Evolutionary conservation across 129 eudicot genomes (phyloP), one percentile per base, ranked within the genome.

Genomic region (carrot (Daucus carota)): DNA sequence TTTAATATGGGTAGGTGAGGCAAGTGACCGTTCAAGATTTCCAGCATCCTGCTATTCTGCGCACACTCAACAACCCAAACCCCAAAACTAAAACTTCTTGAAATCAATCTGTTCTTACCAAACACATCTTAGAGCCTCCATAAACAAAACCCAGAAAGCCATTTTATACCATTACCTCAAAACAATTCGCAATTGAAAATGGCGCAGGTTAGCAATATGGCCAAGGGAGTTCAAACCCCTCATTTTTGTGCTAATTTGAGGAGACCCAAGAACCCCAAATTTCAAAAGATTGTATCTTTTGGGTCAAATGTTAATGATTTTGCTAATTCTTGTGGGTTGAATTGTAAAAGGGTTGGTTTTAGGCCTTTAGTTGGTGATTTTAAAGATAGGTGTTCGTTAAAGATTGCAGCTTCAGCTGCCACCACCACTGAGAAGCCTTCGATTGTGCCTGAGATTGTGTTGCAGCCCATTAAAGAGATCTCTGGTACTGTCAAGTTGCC

Each of bases 391-490:
- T 38, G 14, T 59, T 65, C 70, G 40, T 41, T 80, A 18, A 63
- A 75, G 70, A 82, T 91, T 78, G 62, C 75, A 46, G 97, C 97
- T 63, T 83, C 91, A 20, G 85, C 82, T 78, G 92, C 90, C 42
- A 70, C 89, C 29, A 75, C 96, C 38, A 76, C 96, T 41, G 90
- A 91, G 80, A 91, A 93, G 93, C 82, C 93, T 15, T 89, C 96
- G 12, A 78, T 81, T 46, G 78, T 80, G 48, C 95, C 98, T 28
- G 98, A 92, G 86, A 94, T 94, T 75, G 97, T 89, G 80, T 83
- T 94, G 89, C 89, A 89, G 48, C 97, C 98, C 84, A 94, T 94
- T 59, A 91, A 82, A 74, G 97, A 94, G 72, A 91, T 94, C 72
- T 94, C 97, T 4, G 98, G 97, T 4, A 87, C 87, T 4, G 96